These are phyloP conservation scores for Salmacisia buchloeana DNA, from an alignment of 1,284 basidiomycete genomes.

Conservation along the genomic window DNA sequence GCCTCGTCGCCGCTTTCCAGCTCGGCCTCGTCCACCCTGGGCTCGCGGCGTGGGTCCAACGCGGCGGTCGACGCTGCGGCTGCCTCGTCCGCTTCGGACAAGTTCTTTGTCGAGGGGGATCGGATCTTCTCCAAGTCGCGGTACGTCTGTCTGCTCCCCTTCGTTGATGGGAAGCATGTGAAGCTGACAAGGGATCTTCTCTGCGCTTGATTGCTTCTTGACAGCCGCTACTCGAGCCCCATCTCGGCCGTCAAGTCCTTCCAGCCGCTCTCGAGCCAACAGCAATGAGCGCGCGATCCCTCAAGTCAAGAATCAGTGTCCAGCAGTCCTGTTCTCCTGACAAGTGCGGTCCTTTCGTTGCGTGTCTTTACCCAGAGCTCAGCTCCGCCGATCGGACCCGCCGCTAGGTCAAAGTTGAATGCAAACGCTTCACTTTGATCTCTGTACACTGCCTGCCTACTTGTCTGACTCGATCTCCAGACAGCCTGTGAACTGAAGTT, in stretches of 20 bases:
- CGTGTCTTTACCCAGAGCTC: no score
- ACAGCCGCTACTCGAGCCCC: slow-evolving; percentile 6
- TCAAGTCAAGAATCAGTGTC: no score
- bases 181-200: neutral
- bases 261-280: neutral
- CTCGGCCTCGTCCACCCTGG: neutral
- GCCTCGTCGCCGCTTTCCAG: neutral
- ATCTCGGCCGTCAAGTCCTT: neutral
- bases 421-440: no score
- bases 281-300: slow-evolving; percentile 5
- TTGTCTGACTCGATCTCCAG: no score
- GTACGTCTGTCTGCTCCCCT: neutral
- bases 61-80: slow-evolving; percentile 5
- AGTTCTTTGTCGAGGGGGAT: slow-evolving; percentile 7
- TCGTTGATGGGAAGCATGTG: neutral
- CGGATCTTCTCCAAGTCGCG: slow-evolving; percentile 3
- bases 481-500: no score
- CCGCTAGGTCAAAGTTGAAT: no score
- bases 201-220: neutral
- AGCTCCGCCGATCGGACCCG: no score
- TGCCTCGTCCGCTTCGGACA: neutral
- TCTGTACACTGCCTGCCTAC: no score
- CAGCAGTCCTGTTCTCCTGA: no score
- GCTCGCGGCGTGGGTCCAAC: neutral
- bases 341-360: no score